Evolutionary conservation across 306 rosid genomes (phyloP), one percentile per base, ranked within the genome.

Genomic region (Sphenostylis stenocarpa): DNA sequence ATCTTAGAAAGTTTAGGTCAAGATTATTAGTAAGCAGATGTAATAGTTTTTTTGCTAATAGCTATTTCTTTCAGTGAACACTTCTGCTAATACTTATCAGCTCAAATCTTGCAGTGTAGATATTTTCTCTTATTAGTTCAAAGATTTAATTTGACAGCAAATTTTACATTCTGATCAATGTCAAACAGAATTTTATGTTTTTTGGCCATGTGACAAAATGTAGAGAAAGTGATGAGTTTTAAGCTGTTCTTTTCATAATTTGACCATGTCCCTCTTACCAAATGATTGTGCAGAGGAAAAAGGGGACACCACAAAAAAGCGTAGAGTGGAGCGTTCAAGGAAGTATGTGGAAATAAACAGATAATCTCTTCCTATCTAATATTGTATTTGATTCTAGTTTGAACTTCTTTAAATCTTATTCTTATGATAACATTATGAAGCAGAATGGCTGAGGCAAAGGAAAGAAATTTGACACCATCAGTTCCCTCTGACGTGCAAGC

Each of bases 371-470:
- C 67, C 31, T 16, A 28, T 56, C 1, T 29, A 60, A 60, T 11
- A 4, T 24, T 55, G 55, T 39, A 49, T 33, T 66, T 4, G 6
- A 41, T 43, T 24, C 15, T 23, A 33, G 31, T 55, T 70, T 69
- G 6, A 53, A 6, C 39, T 36, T 67, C 20, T 45, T 9, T 7
- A 0, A 39, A 52, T 45, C 34, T 15, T 28, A 39, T 13, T 61
- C 72, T 48, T 75, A 67, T 10, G 72, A 67, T 7, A 43, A 55
- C 17, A 76, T 78, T 81, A 65, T 67, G 75, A 63, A 77, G 87
- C 81, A 93, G 98, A 87, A 91, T 94, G 97, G 98, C 98, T 8
- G 98, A 94, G 83, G 98, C 97, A 74, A 94, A 94, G 86, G 98
- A 90, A 74, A 90, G 98, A 77, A 91, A 86, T 38, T 89, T 79